Percentiles rank a stretch among this genome's conserved stretches.
These are phyloP conservation scores for Talaromyces liani DNA, from an alignment of 495 filamentous ascomycete genomes.

Conservation along the genomic window DNA sequence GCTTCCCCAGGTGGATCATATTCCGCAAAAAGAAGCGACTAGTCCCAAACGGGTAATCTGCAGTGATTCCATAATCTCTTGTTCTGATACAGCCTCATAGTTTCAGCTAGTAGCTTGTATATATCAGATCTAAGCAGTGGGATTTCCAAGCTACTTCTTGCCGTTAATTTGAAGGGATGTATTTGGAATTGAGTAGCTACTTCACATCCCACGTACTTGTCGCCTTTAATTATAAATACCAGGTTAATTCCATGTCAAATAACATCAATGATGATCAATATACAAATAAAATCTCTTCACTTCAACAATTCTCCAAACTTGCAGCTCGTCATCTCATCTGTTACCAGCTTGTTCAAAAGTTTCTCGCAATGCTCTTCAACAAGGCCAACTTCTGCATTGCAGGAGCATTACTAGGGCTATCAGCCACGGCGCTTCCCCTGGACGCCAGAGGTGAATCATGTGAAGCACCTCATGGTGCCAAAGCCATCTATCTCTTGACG, in stretches of 20 bases:
- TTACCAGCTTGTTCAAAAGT: background rate
- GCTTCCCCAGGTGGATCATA: background rate
- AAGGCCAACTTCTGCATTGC: background rate
- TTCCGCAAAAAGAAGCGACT: background rate
- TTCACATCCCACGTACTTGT: background rate
- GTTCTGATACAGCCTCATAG: background rate
- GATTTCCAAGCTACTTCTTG: background rate
- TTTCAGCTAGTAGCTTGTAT: background rate
- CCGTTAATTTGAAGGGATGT: background rate
- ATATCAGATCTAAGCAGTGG: background rate
- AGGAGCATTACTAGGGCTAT: background rate
- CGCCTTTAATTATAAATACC: background rate
- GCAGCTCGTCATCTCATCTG: background rate
- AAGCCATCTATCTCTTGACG: conserved; percentile 45
- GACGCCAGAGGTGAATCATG: background rate
- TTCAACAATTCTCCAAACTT: background rate
- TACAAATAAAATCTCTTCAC: background rate
- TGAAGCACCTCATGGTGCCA: conserved; percentile 14
- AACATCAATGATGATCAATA: background rate
- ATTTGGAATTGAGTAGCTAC: background rate
- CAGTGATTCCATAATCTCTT: background rate
- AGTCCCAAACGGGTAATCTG: background rate
- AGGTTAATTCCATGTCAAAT: background rate
- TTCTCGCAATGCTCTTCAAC: background rate
- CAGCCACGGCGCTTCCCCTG: background rate